Evolutionary conservation across 108 stramenopile species (phyloP).

Genomic region (Stephanodiscus minutulus): DNA sequence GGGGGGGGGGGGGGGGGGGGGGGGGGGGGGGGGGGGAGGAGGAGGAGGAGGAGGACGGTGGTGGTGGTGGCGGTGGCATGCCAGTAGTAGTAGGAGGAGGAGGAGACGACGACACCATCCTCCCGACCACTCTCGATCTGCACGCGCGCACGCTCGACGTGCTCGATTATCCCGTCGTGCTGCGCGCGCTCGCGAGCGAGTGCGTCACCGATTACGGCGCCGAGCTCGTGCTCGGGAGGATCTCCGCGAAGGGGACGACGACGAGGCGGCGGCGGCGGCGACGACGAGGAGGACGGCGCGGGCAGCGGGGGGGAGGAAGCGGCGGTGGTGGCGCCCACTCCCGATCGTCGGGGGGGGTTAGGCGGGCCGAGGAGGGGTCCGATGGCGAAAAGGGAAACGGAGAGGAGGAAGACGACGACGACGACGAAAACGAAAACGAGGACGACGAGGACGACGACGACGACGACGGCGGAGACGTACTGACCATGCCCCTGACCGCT

Average conservation of each 20-base stretch:
- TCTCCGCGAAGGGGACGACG: background rate
- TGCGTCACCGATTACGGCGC: conserved; percentile 60
- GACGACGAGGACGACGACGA: conserved; percentile 4
- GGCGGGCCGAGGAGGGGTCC: background rate
- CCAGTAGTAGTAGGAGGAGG: too few species aligned
- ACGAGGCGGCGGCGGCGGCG: background rate
- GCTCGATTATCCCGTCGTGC: conserved; percentile 68
- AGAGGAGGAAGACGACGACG: background rate
- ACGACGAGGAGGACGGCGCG: background rate
- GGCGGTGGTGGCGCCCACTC: too few species aligned
- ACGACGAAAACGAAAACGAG: background rate
- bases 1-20: background rate
- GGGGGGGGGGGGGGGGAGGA: conserved; percentile 12
- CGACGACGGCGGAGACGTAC: conserved; percentile 14
- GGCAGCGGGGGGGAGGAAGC: too few species aligned
- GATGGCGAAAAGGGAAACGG: background rate
- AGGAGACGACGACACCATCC: conserved; percentile 18
- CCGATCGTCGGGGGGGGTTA: too few species aligned
- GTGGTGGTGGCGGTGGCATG: background rate
- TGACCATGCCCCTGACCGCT: conserved; percentile 57
- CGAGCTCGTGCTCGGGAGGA: conserved; percentile 33
- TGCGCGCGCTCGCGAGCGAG: conserved; percentile 56
- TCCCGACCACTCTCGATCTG: conserved; percentile 53
- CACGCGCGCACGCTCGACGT: conserved; percentile 70
- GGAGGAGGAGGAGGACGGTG: background rate